Evolutionary conservation across 2,329 filamentous ascomycete genomes (phyloP).

Genomic region (Aspergillus flavus): DNA sequence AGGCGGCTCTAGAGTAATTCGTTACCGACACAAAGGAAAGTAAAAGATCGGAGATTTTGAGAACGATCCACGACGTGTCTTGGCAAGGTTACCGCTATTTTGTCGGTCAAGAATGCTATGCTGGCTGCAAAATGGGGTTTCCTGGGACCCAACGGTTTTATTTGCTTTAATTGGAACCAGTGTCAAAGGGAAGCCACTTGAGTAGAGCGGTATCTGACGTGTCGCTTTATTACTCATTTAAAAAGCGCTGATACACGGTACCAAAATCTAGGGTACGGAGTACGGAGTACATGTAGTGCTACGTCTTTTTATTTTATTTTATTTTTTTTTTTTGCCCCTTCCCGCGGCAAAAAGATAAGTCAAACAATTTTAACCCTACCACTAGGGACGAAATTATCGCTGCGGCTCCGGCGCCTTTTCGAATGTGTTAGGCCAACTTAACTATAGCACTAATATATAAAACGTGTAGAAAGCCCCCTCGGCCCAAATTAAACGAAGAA

Average conservation of each 20-base stretch:
- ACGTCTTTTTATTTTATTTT: background rate
- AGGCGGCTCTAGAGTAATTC: background rate
- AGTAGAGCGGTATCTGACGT: background rate
- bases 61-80: background rate
- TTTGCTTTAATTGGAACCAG: background rate
- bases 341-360: background rate
- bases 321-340: background rate
- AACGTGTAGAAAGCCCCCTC: background rate
- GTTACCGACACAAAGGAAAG: background rate
- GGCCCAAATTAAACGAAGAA: background rate
- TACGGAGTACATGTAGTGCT: background rate
- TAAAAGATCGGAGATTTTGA: background rate
- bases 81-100: background rate
- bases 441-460: background rate
- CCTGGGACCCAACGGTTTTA: background rate
- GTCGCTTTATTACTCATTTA: background rate
- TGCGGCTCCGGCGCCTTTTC: background rate
- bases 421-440: background rate
- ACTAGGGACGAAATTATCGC: background rate
- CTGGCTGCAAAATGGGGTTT: background rate
- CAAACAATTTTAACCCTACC: background rate
- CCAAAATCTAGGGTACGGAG: background rate
- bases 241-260: background rate
- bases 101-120: background rate
- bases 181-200: background rate